A percentile compares a stretch with the other conserved stretches of the same genome.
Evolutionary conservation across 805 yeast genomes (phyloP).

Genomic region (Ogataea nitratoaversa): DNA sequence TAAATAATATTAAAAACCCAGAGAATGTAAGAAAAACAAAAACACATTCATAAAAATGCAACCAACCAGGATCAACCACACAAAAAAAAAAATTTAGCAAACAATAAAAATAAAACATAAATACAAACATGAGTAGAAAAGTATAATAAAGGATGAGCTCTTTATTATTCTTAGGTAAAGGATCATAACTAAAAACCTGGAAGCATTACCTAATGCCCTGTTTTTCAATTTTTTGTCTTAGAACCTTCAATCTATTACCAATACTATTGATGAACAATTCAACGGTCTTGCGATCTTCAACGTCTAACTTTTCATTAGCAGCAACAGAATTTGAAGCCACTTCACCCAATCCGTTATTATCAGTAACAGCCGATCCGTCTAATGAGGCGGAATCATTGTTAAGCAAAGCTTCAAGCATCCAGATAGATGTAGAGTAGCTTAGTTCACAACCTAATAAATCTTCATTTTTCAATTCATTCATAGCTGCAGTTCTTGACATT

Average conservation of each 20-base stretch:
- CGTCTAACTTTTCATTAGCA: constrained; percentile 45
- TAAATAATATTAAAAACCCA: background rate
- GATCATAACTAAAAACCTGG: background rate
- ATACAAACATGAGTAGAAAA: no score
- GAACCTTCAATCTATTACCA: constrained; percentile 69
- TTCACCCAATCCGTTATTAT: constrained; percentile 4
- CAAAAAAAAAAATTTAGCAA: no score
- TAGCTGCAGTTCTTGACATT: constrained; percentile 87
- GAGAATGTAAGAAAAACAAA: background rate
- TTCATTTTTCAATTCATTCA: constrained; percentile 73
- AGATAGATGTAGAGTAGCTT: constrained; percentile 84
- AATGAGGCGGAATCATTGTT: constrained; percentile 32
- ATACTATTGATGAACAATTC: constrained; percentile 80
- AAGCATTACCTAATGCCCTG: constrained; percentile 12
- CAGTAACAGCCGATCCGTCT: background rate
- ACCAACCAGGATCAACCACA: no score
- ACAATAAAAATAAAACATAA: no score
- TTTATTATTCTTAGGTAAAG: no score
- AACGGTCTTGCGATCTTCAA: constrained; percentile 69
- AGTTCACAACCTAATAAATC: constrained; percentile 76
- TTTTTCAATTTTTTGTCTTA: constrained; percentile 54
- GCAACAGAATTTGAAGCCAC: constrained; percentile 23
- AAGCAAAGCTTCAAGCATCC: constrained; percentile 90
- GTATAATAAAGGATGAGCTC: no score
- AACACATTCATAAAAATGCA: background rate